Percentiles rank a stretch among this genome's conserved stretches.
These are phyloP conservation scores for Cryptococcus sp. DNA, from an alignment of 1,284 basidiomycete species.

Conservation along the genomic window DNA sequence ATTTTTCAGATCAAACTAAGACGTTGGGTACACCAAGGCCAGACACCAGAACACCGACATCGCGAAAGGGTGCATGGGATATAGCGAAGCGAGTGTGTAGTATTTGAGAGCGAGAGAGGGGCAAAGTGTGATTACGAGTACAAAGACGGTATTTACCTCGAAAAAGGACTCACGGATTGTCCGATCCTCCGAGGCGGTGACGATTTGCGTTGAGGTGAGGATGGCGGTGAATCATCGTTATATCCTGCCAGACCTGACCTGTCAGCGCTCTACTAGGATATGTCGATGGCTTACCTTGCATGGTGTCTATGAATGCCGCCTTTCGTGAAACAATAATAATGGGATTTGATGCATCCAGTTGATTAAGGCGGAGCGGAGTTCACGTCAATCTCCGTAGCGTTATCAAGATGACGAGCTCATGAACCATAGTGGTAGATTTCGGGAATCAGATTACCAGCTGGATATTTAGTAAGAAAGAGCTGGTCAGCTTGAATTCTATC, in stretches of 20 bases:
- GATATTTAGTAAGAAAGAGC: too few species aligned
- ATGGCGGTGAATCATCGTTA: conserved; percentile 23
- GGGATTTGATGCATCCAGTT: too few species aligned
- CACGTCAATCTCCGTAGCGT: conserved; percentile 1
- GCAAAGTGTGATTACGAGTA: conserved; percentile 24
- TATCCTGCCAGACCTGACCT: conserved; percentile 23
- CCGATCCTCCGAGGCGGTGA: neutral
- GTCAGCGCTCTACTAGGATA: neutral
- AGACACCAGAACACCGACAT: conserved; percentile 1
- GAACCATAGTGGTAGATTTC: neutral
- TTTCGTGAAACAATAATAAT: too few species aligned
- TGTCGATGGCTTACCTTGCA: conserved; percentile 11
- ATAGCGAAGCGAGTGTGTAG: neutral
- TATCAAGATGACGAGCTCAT: neutral
- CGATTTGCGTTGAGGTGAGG: conserved; percentile 1
- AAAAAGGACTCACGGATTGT: conserved; percentile 19
- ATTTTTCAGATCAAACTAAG: too few species aligned
- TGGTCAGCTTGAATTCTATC: neutral
- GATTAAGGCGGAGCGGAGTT: conserved; percentile 1
- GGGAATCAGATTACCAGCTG: too few species aligned
- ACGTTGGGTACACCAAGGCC: neutral
- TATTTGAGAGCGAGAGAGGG: conserved; percentile 9
- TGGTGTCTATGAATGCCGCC: too few species aligned
- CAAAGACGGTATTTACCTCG: neutral
- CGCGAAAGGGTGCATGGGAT: conserved; percentile 1